Conservation (phyloP, 2,329 filamentous ascomycete genomes). For the Xylariales sp. region DNA sequence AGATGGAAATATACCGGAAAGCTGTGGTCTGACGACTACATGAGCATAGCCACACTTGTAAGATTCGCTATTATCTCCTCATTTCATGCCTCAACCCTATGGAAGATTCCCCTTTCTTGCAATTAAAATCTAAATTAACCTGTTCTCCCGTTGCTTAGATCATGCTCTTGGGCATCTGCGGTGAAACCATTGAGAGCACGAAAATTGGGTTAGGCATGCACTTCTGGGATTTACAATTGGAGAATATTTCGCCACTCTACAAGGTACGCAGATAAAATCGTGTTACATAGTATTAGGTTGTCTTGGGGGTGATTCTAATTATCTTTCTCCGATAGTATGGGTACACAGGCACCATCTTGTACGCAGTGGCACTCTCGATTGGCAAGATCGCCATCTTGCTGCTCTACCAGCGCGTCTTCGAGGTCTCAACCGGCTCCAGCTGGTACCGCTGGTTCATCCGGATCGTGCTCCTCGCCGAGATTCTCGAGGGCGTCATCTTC, state of each 20-base stretch:
- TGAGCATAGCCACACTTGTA: constrained; percentile 1
- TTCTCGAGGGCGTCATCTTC: neutral
- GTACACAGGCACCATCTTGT: neutral
- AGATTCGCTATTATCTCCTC: neutral
- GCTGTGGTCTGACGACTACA: constrained; percentile 2
- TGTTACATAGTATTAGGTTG: neutral
- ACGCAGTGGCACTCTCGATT: neutral
- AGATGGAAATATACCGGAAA: neutral
- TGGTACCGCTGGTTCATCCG: neutral
- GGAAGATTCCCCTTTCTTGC: neutral
- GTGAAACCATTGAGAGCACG: too few relatives aligned
- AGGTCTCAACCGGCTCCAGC: neutral
- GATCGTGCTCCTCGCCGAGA: neutral
- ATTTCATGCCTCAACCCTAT: neutral
- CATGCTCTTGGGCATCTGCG: too few relatives aligned
- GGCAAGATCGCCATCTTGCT: neutral
- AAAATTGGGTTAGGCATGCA: constrained; percentile 1
- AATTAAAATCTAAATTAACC: neutral
- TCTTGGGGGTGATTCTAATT: neutral
- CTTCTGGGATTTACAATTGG: constrained; percentile 3
- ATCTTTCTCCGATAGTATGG: neutral
- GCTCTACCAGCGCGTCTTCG: constrained; percentile 2
- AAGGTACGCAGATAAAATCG: neutral
- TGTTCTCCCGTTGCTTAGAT: too few relatives aligned
- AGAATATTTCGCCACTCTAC: neutral